Base-by-base conservation (phyloP, 352 stramenopile genomes). In the Globisporangium splendens region DNA sequence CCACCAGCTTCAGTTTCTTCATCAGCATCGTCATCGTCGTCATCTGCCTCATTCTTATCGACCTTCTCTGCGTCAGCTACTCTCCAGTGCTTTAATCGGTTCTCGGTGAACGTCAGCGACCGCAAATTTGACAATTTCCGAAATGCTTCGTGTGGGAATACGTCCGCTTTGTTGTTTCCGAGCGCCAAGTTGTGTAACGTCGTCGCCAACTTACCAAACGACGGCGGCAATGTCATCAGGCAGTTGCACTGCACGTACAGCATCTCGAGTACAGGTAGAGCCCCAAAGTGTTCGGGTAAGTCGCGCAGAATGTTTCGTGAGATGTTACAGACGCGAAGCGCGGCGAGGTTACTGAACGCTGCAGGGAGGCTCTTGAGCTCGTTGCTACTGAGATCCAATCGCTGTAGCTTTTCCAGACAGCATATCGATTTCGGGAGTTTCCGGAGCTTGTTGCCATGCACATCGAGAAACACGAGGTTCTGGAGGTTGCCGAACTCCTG, bases 381-480 rank as follows among this genome's bases (percentile, higher is more conserved):
- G 41, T 88, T 88, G 8, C 63, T 56, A 44, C 75, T 85, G 8
- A 66, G 58, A 49, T 85, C 64, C 1, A 88, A 46, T 0, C 73
- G 66, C 18, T 51, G 54, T 1, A 88, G 59, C 0, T 50, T 62
- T 0, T 21, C 4, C 0, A 85, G 66, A 59, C 74, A 88, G 8
- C 74, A 67, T 51, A 85, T 71, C 13, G 74, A 85, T 35, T 71
- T 72, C 3, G 77, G 77, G 3, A 88, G 61, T 35, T 76, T 78
- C 5, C 44, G 54, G 1, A 88, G 66, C 1, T 41, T 52, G 38
- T 88, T 85, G 53, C 46, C 64, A 14, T 70, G 65, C 1, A 83
- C 31, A 24, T 88, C 72, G 12, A 88, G 61, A 24, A 73, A 56
- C 49, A 69, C 51, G 2, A 88, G 69, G 3, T 46, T 54, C 12